Base-by-base conservation (phyloP, 148 eudicot genomes). In the Beta vulgaris region DNA sequence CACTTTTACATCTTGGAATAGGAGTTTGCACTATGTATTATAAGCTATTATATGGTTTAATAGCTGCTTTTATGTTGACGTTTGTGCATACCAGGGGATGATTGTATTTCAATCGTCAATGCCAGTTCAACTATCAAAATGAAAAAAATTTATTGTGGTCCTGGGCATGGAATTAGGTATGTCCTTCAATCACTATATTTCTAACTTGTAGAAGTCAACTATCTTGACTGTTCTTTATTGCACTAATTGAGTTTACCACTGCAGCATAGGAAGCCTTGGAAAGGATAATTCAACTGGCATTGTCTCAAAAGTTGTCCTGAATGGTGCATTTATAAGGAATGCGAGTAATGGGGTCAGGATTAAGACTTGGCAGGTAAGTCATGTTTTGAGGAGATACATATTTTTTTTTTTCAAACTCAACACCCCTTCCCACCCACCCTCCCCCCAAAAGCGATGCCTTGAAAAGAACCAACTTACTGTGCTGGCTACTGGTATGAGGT, bases 231-330 rank as follows among this genome's bases (percentile, higher is more conserved):
- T 32, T 43, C 62, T 73, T 57, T 36, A 36, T 14, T 29, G 36
- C 18, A 49, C 44, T 55, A 10, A 40, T 42, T 35, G 65, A 37
- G 16, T 70, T 42, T 69, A 34, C 44, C 49, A 9, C 71, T 79
- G 72, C 91, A 95, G 97, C 86, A 95, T 95, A 63, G 99, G 99
- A 79, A 95, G 99, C 84, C 97, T 92, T 54, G 99, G 99, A 28
- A 78, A 89, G 86, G 82, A 83, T 81, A 95, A 95, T 79, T 88
- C 94, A 16, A 86, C 88, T 14, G 99, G 81, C 74, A 76, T 88
- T 42, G 99, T 92, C 63, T 74, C 91, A 65, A 88, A 82, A 35
- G 91, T 95, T 19, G 86, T 88, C 59, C 75, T 95, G 81, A 90
- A 83, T 69, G 86, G 82, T 25, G 97, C 97, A 15, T 88, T 87